A percentile compares a stretch with the other conserved stretches of the same genome.
phyloP scores from a whole-genome alignment of 2,329 filamentous ascomycete species.

The Bipolaris cookei region DNA sequence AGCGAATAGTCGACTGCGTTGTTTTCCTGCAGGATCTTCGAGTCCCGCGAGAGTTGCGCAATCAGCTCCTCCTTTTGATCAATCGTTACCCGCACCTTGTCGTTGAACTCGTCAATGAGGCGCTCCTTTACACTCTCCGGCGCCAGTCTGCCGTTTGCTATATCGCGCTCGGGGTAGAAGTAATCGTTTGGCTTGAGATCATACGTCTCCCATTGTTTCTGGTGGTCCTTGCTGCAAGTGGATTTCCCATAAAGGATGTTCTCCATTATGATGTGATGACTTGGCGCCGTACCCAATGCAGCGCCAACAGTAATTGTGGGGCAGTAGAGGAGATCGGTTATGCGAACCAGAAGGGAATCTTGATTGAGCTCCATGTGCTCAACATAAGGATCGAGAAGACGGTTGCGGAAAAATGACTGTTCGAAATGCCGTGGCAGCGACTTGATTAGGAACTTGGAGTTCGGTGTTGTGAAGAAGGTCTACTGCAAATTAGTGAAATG shows the following conservation, averaged over 20 bases:
- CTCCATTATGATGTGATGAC: conserved; percentile 80
- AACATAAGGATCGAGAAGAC: conserved; percentile 69
- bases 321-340: conserved; percentile 71
- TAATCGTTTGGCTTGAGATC: conserved; percentile 77
- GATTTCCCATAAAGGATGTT: conserved; percentile 70
- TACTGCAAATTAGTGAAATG: conserved; percentile 34
- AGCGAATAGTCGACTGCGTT: conserved; percentile 79
- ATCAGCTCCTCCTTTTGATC: conserved; percentile 64
- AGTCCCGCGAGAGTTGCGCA: conserved; percentile 65
- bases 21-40: conserved; percentile 64
- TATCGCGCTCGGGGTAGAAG: conserved; percentile 77
- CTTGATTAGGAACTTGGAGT: conserved; percentile 73
- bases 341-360: conserved; percentile 70
- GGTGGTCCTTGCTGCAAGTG: conserved; percentile 48
- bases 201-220: conserved; percentile 70
- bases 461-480: conserved; percentile 73
- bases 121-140: conserved; percentile 69
- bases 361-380: conserved; percentile 67
- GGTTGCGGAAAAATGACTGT: conserved; percentile 71
- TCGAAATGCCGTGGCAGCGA: conserved; percentile 73
- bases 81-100: conserved; percentile 65
- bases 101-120: conserved; percentile 71
- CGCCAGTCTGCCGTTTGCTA: conserved; percentile 67
- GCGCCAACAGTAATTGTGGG: conserved; percentile 64
- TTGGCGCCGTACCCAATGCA: conserved; percentile 65